phyloP scores from a whole-genome alignment of 169 alveolate genomes.

The Plasmodium gonderi region DNA sequence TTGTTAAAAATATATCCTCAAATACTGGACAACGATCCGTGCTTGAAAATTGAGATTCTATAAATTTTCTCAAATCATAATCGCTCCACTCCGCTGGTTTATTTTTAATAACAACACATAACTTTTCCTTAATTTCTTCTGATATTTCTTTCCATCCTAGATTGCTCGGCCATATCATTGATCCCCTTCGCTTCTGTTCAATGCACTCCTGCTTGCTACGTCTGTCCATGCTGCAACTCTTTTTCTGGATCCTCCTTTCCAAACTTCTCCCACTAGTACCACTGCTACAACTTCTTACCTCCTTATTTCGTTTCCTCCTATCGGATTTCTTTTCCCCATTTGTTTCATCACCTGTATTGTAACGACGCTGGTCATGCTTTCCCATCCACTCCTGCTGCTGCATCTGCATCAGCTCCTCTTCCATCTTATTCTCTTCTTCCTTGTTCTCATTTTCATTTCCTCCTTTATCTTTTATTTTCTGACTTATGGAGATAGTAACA shows the following conservation, averaged over 20 bases:
- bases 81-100: conserved; percentile 54
- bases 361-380: not conserved
- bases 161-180: conserved; percentile 21
- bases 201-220: not conserved
- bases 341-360: not conserved
- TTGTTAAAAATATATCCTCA: conserved; percentile 39
- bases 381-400: no score
- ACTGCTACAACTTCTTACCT: not conserved
- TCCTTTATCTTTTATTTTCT: not conserved
- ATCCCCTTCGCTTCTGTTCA: not conserved
- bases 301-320: not conserved
- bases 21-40: not conserved
- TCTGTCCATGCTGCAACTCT: not conserved
- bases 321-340: not conserved
- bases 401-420: not conserved
- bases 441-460: not conserved
- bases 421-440: not conserved
- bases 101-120: conserved; percentile 37
- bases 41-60: conserved; percentile 29
- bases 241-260: not conserved
- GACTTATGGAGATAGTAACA: not conserved
- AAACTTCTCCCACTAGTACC: not conserved
- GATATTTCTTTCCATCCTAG: conserved; percentile 44
- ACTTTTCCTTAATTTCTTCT: conserved; percentile 13
- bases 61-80: conserved; percentile 17